Evolutionary conservation across 2,329 filamentous ascomycete genomes (phyloP).

Genomic region (Rachicladosporium sp.): DNA sequence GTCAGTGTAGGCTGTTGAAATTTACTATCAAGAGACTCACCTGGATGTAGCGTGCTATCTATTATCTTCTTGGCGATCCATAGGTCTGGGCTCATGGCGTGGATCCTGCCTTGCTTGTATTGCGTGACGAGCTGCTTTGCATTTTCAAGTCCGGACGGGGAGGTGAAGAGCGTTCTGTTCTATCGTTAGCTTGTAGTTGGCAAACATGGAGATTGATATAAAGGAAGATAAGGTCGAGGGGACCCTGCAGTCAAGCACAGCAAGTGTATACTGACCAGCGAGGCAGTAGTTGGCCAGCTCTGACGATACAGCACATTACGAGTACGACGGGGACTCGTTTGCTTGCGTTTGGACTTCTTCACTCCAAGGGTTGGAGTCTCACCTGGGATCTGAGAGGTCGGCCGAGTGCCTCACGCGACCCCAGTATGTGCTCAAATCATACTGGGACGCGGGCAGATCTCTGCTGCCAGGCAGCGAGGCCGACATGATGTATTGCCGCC

Average conservation of each 20-base stretch:
- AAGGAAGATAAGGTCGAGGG: no score
- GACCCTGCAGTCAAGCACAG: no score
- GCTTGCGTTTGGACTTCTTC: neutral
- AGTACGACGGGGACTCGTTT: no score
- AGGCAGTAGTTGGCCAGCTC: neutral
- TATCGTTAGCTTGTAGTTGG: no score
- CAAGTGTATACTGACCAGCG: neutral
- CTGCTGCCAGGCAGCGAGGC: constrained; percentile 53
- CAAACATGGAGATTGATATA: no score
- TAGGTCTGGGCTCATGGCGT: constrained; percentile 74
- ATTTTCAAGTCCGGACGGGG: constrained; percentile 63
- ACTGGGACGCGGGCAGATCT: constrained; percentile 81
- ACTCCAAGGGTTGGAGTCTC: constrained; percentile 29
- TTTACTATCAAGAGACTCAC: constrained; percentile 37
- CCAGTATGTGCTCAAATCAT: constrained; percentile 89
- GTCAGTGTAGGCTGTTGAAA: neutral
- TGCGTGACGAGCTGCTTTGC: constrained; percentile 70
- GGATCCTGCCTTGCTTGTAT: constrained; percentile 75
- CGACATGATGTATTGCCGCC: constrained; percentile 35
- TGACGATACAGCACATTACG: no score
- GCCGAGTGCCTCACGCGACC: constrained; percentile 83
- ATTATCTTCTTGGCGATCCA: constrained; percentile 97
- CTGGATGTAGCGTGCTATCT: constrained; percentile 89
- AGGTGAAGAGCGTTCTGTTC: constrained; percentile 71
- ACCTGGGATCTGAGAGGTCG: constrained; percentile 91